Base-by-base conservation (phyloP, 1,139 yeast genomes). In the Nakaseomyces sp. region DNA sequence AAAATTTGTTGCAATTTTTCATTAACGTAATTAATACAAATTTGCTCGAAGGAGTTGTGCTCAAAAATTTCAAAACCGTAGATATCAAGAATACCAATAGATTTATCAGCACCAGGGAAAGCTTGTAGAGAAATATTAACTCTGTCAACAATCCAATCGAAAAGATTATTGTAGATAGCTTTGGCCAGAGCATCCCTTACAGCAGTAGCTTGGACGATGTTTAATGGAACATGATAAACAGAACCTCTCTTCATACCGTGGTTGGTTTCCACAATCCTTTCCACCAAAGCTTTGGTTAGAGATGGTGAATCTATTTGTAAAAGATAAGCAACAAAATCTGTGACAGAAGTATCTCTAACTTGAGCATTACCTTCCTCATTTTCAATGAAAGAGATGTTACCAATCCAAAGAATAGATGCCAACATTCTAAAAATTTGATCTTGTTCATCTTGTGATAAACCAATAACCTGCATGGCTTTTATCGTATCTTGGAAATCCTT, bases 61-160 rank as follows among this genome's bases (percentile, higher is more conserved):
- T 91, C 97, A 60, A 93, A 93, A 61, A 93, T 91, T 65, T 93
- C 99, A 68, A 93, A 93, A 8, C 99, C 99, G 61, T 93, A 93
- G 54, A 93, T 93, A 77, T 93, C 99, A 59, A 93, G 73, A 59
- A 93, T 93, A 53, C 99, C 99, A 58, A 93, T 81, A 12, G 91
- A 76, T 64, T 83, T 86, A 43, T 73, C 72, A 37, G 76, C 76
- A 16, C 71, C 69, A 13, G 69, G 67, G 39, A 71, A 66, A 9
- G 75, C 67, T 36, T 72, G 71, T 53, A 82, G 68, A 0, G 96
- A 85, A 43, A 71, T 67, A 63, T 93, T 93, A 40, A 93, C 95
- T 61, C 98, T 78, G 46, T 75, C 87, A n/a, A 93, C 97, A 57
- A 93, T 88, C 97, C 98, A 89, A 47, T 93, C 98, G 58, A 93